Conservation (phyloP, 768 basidiomycete species). For the Suillus brevipes region DNA sequence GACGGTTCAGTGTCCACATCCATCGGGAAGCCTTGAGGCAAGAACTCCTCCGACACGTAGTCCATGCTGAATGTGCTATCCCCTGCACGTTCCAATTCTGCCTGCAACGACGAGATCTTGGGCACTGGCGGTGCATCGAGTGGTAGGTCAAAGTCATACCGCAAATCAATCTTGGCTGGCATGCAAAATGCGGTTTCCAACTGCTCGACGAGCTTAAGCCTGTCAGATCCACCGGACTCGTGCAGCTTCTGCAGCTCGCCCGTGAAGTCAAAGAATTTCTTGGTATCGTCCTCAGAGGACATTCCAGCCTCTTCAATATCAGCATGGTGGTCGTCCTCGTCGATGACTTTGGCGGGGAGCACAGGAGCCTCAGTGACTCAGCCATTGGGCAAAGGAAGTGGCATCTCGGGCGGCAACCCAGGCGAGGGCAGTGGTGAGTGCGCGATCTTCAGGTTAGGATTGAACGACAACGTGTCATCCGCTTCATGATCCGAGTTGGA, state of each 20-base stretch:
- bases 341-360: constrained; percentile 46
- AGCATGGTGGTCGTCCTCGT: constrained; percentile 42
- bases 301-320: constrained; percentile 42
- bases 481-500: constrained; percentile 39
- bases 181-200: constrained; percentile 79
- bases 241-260: constrained; percentile 71
- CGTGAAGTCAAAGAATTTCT: constrained; percentile 83
- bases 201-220: constrained; percentile 79
- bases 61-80: constrained; percentile 24
- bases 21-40: constrained; percentile 18
- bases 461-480: constrained; percentile 43
- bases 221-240: constrained; percentile 66
- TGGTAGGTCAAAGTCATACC: constrained; percentile 45
- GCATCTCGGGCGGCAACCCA: constrained; percentile 43
- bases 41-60: constrained; percentile 19
- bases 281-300: constrained; percentile 63
- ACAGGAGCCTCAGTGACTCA: constrained; percentile 34
- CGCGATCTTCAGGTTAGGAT: neutral
- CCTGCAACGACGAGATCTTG: constrained; percentile 40
- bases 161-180: constrained; percentile 66
- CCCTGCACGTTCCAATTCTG: constrained; percentile 24
- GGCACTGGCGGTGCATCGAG: constrained; percentile 53
- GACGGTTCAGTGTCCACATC: constrained; percentile 37
- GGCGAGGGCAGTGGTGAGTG: constrained; percentile 33
- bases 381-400: constrained; percentile 33